Evolutionary conservation across 2,329 filamentous ascomycete genomes (phyloP), one percentile per base, ranked within the genome.

Genomic region (Talaromyces marneffei): DNA sequence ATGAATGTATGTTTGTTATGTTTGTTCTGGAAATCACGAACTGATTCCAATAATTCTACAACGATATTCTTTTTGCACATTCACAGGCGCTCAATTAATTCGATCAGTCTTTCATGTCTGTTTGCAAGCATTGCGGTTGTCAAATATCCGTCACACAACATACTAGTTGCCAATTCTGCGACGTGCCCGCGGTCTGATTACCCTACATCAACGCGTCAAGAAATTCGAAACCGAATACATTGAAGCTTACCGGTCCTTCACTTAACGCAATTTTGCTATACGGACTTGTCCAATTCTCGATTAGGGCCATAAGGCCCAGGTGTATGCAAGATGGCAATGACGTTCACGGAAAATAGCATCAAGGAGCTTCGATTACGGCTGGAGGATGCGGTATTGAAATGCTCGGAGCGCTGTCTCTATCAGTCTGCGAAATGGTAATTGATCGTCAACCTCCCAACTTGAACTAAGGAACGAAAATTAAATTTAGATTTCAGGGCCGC

Each of bases 381-480:
- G 46, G 91, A 96, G 73, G 88, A 92, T 70, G 91, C 93, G 31
- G 88, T 94, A 2, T 83, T 94, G 25, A 92, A 92, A 72, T 97
- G 92, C 78, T 96, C 92, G 1, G 94, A 99, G 73, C 83, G 94
- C 74, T 96, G 94, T 74, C 83, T 99, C 12, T 97, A 97, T 71
- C 92, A 97, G 70, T 94, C 93, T 6, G 88, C 94, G 29, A 97
- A 97, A 86, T 99, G 94, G 94, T 96, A 70, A 25, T 8, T 40
- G 56, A 16, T 58, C 55, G 33, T 29, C 40, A 55, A 31, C 18
- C 31, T 60, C 23, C 53, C 7, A 10, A 29, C 18, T 20, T 42
- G 40, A 37, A 44, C 20, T 31, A 27, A 42, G 10, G 8, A 20
- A 7, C 4, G 16, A 27, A 53, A 35, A 10, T 35, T 44, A 37